Conservation (phyloP, 2,329 filamentous ascomycete species). For the Ustulina deusta region DNA sequence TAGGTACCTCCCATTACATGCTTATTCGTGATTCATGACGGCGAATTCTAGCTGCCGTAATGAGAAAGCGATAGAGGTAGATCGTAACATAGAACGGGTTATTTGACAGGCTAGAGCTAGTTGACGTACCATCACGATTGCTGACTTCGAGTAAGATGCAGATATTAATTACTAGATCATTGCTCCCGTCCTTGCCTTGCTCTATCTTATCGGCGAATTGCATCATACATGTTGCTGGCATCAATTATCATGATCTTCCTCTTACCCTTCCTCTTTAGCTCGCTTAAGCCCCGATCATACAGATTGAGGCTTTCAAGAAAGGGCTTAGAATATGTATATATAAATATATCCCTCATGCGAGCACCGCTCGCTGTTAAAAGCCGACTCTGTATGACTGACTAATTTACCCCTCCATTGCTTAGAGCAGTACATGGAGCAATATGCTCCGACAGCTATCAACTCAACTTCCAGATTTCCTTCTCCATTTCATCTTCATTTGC, state of each 20-base stretch:
- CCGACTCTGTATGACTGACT: not conserved
- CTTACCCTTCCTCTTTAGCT: too few species aligned
- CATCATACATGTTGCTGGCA: too few species aligned
- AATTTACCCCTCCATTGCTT: not conserved
- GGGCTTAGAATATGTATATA: too few species aligned
- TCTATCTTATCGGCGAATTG: too few species aligned
- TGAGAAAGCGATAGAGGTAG: not conserved
- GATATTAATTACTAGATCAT: too few species aligned
- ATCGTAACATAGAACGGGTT: not conserved
- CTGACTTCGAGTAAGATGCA: not conserved
- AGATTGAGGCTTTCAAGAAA: too few species aligned
- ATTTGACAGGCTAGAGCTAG: conserved; percentile 1
- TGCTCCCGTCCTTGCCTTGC: too few species aligned
- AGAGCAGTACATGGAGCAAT: not conserved
- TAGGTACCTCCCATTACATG: not conserved
- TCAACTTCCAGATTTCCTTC: not conserved
- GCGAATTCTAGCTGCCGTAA: not conserved
- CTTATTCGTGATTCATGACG: not conserved
- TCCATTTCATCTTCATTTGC: not conserved
- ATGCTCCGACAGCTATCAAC: not conserved
- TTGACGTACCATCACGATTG: not conserved
- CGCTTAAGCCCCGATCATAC: too few species aligned
- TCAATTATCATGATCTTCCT: too few species aligned
- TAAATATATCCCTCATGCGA: too few species aligned
- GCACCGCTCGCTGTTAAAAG: too few species aligned